phyloP scores from a whole-genome alignment of 2,329 filamentous ascomycete species.

The Paramyrothecium sp. region DNA sequence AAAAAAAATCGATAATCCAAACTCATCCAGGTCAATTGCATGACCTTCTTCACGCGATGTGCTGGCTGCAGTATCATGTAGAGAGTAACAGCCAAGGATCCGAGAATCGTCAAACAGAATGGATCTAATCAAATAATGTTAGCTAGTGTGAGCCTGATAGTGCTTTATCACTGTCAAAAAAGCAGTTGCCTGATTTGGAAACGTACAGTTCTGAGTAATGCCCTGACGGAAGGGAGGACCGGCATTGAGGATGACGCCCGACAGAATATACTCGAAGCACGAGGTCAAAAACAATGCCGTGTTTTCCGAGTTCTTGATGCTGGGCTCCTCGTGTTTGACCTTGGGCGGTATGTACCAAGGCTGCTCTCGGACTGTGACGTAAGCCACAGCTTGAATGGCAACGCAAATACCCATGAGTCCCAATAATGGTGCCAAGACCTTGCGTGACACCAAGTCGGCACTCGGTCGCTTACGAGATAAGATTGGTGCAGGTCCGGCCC shows the following conservation, averaged over 20 bases:
- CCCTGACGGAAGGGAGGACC: constrained; percentile 85
- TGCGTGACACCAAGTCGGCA: constrained; percentile 86
- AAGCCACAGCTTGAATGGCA: constrained; percentile 71
- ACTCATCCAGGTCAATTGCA: constrained; percentile 83
- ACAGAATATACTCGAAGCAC: constrained; percentile 93
- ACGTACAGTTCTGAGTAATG: constrained; percentile 75
- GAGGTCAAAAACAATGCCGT: constrained; percentile 86
- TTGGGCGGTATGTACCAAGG: constrained; percentile 84
- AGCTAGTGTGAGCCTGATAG: constrained; percentile 4
- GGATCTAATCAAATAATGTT: constrained; percentile 56
- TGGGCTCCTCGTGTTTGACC: constrained; percentile 74
- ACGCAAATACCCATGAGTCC: constrained; percentile 86
- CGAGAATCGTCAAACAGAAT: constrained; percentile 74
- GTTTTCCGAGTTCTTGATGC: constrained; percentile 90
- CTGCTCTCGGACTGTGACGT: constrained; percentile 72
- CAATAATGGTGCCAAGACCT: constrained; percentile 84
- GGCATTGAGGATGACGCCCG: constrained; percentile 86
- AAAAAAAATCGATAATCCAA: constrained; percentile 71
- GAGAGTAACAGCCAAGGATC: constrained; percentile 64
- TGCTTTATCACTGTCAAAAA: too few relatives aligned
- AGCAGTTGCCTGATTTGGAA: too few relatives aligned
- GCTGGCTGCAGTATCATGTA: constrained; percentile 83
- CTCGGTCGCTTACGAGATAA: constrained; percentile 86
- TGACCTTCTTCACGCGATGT: constrained; percentile 65
- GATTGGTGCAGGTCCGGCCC: constrained; percentile 79